Evolutionary conservation across 305 asterid species (phyloP), one percentile per base, ranked within the genome.

Genomic region (Petunia hybrid): DNA sequence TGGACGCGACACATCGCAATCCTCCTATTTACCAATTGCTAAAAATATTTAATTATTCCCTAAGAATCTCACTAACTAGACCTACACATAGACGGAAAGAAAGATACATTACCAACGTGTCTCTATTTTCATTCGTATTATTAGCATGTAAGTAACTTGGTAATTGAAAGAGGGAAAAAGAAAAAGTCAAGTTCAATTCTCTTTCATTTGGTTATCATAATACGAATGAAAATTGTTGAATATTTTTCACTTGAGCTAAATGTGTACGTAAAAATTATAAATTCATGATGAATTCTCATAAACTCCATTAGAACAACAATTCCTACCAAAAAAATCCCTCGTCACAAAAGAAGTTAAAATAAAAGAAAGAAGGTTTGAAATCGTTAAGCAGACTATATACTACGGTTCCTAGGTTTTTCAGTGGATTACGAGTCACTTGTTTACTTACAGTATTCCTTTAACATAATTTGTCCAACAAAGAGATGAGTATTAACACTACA

Each of bases 31-130:
- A 22, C 31, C 16, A 68, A 41, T 68, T n/a, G 31, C 56, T 68
- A 10, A 9, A 45, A 16, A 42, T 42, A n/a, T 35, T 16, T 68
- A 42, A 42, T 46, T n/a, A 67, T 67, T 67, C 48, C 35, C 39
- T 67, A 42, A n/a, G 53, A 67, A 67, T 67, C 39, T 68, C 36
- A 13, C 35, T 40, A 39, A 66, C 74, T 66, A 14, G 13, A 66
- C 74, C 41, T 67, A 22, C 7, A 8, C 76, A 68, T 42, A n/a
- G 39, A 2, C 8, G n/a, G n/a, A 68, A 68, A 68, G 56, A 3
- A 43, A n/a, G 8, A 67, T 68, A 69, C 76, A 69, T 3, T 56
- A 69, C 5, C 40, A 45, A 16, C 45, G 57, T 45, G 41, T 4
- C 2, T 68, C 0, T 43, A 69, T 40, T 43, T 16, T 2, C 1